phyloP scores from a whole-genome alignment of 208 protist genomes.

The Lotmaria passim region DNA sequence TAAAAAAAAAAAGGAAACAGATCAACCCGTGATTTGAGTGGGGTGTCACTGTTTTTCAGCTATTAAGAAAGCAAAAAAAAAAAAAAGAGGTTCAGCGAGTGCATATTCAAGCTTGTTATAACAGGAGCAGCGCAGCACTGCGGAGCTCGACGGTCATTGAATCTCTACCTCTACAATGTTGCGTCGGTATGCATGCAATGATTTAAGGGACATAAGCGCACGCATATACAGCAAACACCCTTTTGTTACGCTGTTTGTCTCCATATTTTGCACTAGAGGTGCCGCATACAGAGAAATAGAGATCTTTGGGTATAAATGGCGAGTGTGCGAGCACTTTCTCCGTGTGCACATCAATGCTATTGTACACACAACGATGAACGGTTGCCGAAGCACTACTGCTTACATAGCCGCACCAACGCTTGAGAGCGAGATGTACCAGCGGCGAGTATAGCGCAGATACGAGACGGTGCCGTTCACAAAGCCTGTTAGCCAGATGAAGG shows the following conservation, averaged over 20 bases:
- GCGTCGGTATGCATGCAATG: too few species aligned
- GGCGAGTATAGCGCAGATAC: slow-evolving; percentile 8
- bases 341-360: background rate
- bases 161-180: too few species aligned
- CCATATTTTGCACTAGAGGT: too few species aligned
- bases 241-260: too few species aligned
- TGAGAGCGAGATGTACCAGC: slow-evolving; percentile 15
- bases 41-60: background rate
- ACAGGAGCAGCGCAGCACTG: background rate
- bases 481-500: background rate
- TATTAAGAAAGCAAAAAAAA: slow-evolving; percentile 1
- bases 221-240: too few species aligned
- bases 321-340: too few species aligned
- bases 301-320: too few species aligned
- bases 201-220: too few species aligned
- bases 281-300: too few species aligned
- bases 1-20: background rate
- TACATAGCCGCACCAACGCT: slow-evolving; percentile 3
- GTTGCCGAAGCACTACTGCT: background rate
- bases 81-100: background rate
- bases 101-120: too few species aligned
- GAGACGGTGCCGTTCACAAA: background rate
- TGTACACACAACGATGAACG: background rate
- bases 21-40: slow-evolving; percentile 2
- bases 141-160: too few species aligned